These are phyloP conservation scores for Cornus controversa DNA, from an alignment of 148 eudicot species.

Conservation along the genomic window DNA sequence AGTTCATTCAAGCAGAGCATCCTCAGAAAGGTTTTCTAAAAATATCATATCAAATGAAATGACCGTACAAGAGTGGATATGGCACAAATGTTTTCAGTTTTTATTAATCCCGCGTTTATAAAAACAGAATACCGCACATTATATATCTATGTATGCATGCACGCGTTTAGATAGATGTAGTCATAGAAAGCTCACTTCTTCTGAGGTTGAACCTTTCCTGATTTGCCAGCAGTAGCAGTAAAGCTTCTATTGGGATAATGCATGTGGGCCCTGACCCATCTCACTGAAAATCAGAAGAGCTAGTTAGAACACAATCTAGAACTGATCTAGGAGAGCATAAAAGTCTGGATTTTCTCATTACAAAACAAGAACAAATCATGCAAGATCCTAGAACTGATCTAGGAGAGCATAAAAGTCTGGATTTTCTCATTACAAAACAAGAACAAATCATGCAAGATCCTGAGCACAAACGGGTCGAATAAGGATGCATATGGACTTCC, in stretches of 20 bases:
- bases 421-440: neutral
- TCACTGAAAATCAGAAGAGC: constrained; percentile 33
- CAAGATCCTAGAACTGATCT: neutral
- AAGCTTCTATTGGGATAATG: constrained; percentile 51
- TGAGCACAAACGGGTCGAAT: neutral
- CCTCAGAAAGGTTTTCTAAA: neutral
- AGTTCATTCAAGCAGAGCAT: too few relatives aligned
- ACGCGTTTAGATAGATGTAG: neutral
- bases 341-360: neutral
- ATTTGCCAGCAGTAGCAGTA: constrained; percentile 49
- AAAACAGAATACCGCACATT: too few relatives aligned
- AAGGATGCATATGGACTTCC: neutral
- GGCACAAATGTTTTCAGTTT: neutral
- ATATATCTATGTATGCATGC: neutral
- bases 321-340: neutral
- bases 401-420: neutral
- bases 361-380: too few relatives aligned
- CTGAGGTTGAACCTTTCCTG: constrained; percentile 46
- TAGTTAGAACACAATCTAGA: constrained; percentile 14
- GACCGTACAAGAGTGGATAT: neutral
- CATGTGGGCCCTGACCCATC: constrained; percentile 32
- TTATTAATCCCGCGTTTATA: neutral
- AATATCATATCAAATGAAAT: too few relatives aligned
- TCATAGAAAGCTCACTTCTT: constrained; percentile 67
- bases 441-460: neutral